Conservation (phyloP, 2,329 filamentous ascomycete genomes). For the Scedosporium dehoogii region DNA sequence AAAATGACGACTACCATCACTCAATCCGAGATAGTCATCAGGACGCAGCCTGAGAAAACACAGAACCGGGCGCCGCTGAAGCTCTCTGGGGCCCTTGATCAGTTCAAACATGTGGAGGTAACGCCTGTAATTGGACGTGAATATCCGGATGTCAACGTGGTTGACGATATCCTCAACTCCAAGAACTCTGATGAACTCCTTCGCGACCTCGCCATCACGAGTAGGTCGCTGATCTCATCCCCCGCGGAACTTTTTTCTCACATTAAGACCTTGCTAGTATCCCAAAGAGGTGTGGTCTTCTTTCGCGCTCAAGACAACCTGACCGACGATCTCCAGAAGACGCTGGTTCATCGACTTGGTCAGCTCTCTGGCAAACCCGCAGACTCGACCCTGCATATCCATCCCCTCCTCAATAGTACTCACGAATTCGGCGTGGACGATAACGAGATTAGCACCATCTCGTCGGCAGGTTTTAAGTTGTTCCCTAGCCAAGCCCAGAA, state of each 20-base stretch:
- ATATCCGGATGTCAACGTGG: constrained; percentile 38
- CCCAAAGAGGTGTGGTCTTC: constrained; percentile 54
- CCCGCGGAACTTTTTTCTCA: neutral
- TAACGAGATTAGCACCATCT: constrained; percentile 50
- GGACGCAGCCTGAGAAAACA: neutral
- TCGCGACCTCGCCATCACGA: constrained; percentile 50
- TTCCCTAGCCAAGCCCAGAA: constrained; percentile 19
- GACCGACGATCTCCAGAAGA: constrained; percentile 49
- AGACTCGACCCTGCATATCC: constrained; percentile 48
- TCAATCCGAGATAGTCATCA: neutral
- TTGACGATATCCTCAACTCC: constrained; percentile 37
- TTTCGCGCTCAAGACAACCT: constrained; percentile 50
- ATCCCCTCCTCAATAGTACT: constrained; percentile 45
- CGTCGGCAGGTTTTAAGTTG: constrained; percentile 35
- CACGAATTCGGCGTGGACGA: constrained; percentile 42
- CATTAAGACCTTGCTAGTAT: constrained; percentile 31
- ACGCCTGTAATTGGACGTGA: constrained; percentile 49
- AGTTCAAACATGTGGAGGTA: constrained; percentile 34
- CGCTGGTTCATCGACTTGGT: constrained; percentile 48
- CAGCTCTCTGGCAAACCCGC: constrained; percentile 48
- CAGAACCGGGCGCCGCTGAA: constrained; percentile 16
- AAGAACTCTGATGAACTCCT: constrained; percentile 45
- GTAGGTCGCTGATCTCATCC: constrained; percentile 21
- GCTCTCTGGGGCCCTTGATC: constrained; percentile 27
- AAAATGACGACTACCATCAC: neutral